Conservation (phyloP, 2,329 filamentous ascomycete genomes). For the Dissoconium aciculare region DNA sequence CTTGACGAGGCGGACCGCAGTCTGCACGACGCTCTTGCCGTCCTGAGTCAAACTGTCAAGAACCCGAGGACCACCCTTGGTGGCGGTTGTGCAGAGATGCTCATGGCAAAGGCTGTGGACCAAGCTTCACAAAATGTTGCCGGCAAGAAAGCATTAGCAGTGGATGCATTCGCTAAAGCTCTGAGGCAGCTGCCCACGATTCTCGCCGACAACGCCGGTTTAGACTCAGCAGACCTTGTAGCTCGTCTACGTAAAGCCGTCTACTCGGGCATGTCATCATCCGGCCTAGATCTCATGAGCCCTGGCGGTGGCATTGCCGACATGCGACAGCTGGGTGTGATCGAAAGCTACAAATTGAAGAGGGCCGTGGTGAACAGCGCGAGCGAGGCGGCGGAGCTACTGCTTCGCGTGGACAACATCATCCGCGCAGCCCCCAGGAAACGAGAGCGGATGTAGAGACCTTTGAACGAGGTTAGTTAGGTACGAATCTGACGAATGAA, state of each 20-base stretch:
- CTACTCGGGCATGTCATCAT: constrained; percentile 85
- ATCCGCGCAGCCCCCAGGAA: constrained; percentile 81
- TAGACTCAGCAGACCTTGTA: constrained; percentile 89
- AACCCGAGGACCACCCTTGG: constrained; percentile 89
- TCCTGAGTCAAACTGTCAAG: constrained; percentile 89
- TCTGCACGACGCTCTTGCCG: constrained; percentile 86
- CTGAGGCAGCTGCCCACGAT: constrained; percentile 91
- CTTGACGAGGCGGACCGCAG: constrained; percentile 94
- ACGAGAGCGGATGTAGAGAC: constrained; percentile 58
- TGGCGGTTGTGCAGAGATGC: constrained; percentile 93
- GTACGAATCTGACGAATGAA: no score
- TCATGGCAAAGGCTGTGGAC: constrained; percentile 97
- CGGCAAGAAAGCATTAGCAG: constrained; percentile 91
- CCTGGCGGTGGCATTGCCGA: constrained; percentile 87
- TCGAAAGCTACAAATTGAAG: constrained; percentile 98
- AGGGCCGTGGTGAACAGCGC: constrained; percentile 93
- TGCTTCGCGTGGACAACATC: constrained; percentile 93
- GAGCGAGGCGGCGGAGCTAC: constrained; percentile 87
- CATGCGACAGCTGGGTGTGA: constrained; percentile 87
- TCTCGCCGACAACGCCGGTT: constrained; percentile 88
- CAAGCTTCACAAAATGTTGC: constrained; percentile 84
- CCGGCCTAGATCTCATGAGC: constrained; percentile 74
- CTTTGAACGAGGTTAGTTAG: no score
- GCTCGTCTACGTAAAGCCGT: constrained; percentile 83
- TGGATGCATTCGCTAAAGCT: constrained; percentile 76